These are phyloP conservation scores for Rhizopus stolonifer DNA, from an alignment of 371 early-diverging fungal species.

Conservation along the genomic window DNA sequence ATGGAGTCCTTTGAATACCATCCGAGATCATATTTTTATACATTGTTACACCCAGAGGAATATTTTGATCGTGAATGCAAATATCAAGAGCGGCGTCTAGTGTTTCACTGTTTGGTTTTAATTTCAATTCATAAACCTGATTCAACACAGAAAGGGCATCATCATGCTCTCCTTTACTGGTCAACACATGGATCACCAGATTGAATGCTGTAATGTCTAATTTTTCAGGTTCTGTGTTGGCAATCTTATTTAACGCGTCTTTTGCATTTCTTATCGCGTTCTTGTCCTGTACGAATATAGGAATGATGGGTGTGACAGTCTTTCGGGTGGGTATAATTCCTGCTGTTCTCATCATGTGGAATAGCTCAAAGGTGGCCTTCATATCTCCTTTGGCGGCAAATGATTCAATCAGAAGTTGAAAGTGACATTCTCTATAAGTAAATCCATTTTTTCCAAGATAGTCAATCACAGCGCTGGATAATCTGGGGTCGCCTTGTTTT, in stretches of 20 bases:
- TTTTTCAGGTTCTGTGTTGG: slow-evolving; percentile 4
- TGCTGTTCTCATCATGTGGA: slow-evolving; percentile 58
- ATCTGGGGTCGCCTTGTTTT: slow-evolving; percentile 45
- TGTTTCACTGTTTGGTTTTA: slow-evolving; percentile 55
- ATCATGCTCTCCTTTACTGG: slow-evolving; percentile 41
- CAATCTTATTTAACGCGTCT: slow-evolving; percentile 36
- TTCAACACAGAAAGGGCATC: slow-evolving; percentile 47
- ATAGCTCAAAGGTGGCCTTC: slow-evolving; percentile 55
- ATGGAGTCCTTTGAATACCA: slow-evolving; percentile 40
- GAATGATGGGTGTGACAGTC: slow-evolving; percentile 30
- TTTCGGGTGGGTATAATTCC: slow-evolving; percentile 44
- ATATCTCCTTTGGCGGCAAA: slow-evolving; percentile 54
- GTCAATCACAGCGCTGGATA: slow-evolving; percentile 58
- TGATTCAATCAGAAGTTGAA: slow-evolving; percentile 66
- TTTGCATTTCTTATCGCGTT: slow-evolving; percentile 42
- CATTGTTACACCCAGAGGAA: slow-evolving; percentile 43
- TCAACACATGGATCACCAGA: slow-evolving; percentile 28
- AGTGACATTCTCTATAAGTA: slow-evolving; percentile 55
- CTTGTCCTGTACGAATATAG: slow-evolving; percentile 26
- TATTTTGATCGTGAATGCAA: slow-evolving; percentile 50
- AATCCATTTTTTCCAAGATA: slow-evolving; percentile 44
- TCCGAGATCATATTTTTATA: slow-evolving; percentile 39
- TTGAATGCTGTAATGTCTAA: slow-evolving; percentile 54
- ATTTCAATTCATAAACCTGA: slow-evolving; percentile 27
- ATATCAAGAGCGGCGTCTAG: slow-evolving; percentile 60